Percentiles rank a stretch among this genome's conserved stretches.
Conservation (phyloP, 2,329 filamentous ascomycete genomes). For the Aspergillus quadrilineatus region DNA sequence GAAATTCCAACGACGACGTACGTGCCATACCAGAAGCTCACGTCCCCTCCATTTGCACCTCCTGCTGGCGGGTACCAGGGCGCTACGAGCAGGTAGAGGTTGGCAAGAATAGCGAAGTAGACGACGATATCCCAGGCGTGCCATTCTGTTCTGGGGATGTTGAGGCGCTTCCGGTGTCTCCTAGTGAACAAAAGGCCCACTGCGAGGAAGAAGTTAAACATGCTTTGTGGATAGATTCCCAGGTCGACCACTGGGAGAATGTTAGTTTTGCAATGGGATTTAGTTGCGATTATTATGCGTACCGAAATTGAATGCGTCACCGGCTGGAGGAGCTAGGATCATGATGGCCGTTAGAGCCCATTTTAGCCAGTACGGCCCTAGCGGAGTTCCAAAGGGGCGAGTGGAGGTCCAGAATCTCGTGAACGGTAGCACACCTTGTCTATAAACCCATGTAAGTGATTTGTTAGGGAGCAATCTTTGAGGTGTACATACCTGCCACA, state of each 20-base stretch:
- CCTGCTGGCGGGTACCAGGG: conserved; percentile 68
- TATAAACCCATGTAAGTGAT: conserved; percentile 18
- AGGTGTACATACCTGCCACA: conserved; percentile 49
- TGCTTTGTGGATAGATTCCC: conserved; percentile 56
- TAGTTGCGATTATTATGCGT: conserved; percentile 14
- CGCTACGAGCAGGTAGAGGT: conserved; percentile 65
- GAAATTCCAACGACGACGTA: conserved; percentile 65
- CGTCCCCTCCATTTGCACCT: conserved; percentile 61
- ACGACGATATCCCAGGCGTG: conserved; percentile 59
- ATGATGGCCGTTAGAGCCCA: conserved; percentile 60
- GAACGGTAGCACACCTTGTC: conserved; percentile 62
- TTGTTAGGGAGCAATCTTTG: not conserved
- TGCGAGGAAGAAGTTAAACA: conserved; percentile 59
- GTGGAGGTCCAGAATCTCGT: conserved; percentile 63
- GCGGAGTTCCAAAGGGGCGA: conserved; percentile 61
- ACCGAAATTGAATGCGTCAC: conserved; percentile 65
- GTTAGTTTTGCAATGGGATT: not conserved
- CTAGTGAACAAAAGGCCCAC: conserved; percentile 61
- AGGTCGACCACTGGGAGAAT: conserved; percentile 55
- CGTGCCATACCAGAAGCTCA: conserved; percentile 73
- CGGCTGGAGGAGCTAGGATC: conserved; percentile 60
- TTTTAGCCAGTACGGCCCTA: conserved; percentile 59
- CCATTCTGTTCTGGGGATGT: conserved; percentile 54
- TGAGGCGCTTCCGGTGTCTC: conserved; percentile 52
- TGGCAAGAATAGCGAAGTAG: conserved; percentile 59